phyloP scores from a whole-genome alignment of 2,329 filamentous ascomycete genomes.

The Colletotrichum limetticola region DNA sequence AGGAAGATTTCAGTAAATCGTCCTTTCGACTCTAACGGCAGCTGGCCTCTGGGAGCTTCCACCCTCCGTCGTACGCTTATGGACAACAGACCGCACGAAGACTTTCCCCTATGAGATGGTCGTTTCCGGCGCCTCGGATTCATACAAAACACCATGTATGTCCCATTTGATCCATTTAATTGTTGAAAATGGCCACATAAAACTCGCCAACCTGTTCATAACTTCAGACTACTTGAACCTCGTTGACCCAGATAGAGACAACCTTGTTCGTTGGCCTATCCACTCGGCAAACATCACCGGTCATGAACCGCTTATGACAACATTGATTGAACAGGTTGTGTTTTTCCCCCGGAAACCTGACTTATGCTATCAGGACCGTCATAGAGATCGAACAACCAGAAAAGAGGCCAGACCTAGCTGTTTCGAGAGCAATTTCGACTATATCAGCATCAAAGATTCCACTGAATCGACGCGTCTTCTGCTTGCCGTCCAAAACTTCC shows the following conservation, averaged over 20 bases:
- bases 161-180: background rate
- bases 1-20: too few species aligned
- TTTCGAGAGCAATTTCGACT: background rate
- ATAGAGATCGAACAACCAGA: background rate
- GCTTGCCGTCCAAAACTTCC: background rate
- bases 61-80: too few species aligned
- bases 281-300: background rate
- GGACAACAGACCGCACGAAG: background rate
- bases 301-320: background rate
- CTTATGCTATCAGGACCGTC: background rate
- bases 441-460: background rate
- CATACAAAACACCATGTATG: background rate
- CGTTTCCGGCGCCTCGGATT: background rate
- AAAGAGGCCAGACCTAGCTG: background rate
- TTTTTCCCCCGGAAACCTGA: background rate
- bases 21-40: too few species aligned
- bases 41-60: too few species aligned
- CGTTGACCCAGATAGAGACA: background rate
- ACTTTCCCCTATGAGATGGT: background rate
- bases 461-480: background rate
- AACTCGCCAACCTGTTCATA: background rate
- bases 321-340: background rate
- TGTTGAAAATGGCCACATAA: background rate
- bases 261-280: background rate
- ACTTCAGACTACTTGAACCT: background rate